A percentile compares a stretch with the other conserved stretches of the same genome.
Conservation (phyloP, 2,329 filamentous ascomycete genomes). For the Neopestalotiopsis sp. region DNA sequence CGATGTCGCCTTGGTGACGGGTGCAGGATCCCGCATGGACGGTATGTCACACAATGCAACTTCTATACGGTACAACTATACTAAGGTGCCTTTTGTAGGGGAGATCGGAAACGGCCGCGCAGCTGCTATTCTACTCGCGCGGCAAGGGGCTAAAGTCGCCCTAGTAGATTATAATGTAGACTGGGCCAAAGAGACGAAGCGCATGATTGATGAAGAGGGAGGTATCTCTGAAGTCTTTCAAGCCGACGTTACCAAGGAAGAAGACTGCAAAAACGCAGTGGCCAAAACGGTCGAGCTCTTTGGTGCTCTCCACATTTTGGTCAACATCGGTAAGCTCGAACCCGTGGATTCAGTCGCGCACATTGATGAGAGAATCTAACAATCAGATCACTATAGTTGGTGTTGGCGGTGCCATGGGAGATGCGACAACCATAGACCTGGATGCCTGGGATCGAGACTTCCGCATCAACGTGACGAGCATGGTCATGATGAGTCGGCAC, state of each 20-base stretch:
- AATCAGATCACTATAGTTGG: conserved; percentile 30
- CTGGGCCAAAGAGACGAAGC: conserved; percentile 34
- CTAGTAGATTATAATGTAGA: conserved; percentile 33
- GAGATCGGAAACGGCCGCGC: conserved; percentile 38
- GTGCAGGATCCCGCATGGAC: conserved; percentile 36
- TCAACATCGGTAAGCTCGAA: conserved; percentile 32
- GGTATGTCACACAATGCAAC: conserved; percentile 20
- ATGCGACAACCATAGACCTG: conserved; percentile 35
- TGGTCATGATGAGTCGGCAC: conserved; percentile 40
- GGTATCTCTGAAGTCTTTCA: conserved; percentile 32
- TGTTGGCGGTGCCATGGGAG: conserved; percentile 37
- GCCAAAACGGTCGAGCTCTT: conserved; percentile 30
- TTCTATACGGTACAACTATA: neutral
- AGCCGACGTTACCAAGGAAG: conserved; percentile 32
- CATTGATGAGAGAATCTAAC: too few species aligned
- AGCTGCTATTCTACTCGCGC: conserved; percentile 34
- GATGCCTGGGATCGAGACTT: conserved; percentile 38
- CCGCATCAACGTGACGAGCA: conserved; percentile 41
- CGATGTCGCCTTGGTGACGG: conserved; percentile 40
- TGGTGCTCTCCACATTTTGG: conserved; percentile 33
- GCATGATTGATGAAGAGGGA: conserved; percentile 35
- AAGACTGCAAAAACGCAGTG: conserved; percentile 29
- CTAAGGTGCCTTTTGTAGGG: conserved; percentile 21
- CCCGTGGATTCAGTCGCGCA: too few species aligned
- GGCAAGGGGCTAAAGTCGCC: conserved; percentile 33